Conservation (phyloP, 345 rosid species). For the Lagerstroemia speciosa region DNA sequence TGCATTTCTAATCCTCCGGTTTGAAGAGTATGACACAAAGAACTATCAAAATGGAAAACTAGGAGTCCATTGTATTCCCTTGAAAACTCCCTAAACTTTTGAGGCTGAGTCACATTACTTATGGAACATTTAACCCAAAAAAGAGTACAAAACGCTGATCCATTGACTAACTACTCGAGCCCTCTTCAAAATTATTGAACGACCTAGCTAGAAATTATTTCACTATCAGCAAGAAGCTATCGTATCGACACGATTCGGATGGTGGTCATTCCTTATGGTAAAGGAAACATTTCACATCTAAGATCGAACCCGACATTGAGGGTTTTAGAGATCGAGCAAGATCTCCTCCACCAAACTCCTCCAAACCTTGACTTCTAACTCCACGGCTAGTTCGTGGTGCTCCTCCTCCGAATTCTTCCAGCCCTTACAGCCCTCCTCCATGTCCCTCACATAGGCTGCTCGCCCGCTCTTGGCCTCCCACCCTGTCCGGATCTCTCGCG, state of each 20-base stretch:
- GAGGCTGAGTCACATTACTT: neutral
- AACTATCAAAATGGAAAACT: too few relatives aligned
- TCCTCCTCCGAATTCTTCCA: conserved; percentile 32
- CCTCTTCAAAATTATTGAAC: neutral
- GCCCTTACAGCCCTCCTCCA: conserved; percentile 41
- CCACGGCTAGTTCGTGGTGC: conserved; percentile 24
- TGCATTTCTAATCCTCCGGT: too few relatives aligned
- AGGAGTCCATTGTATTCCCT: too few relatives aligned
- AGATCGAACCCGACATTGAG: neutral
- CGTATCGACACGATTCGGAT: neutral
- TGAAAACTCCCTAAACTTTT: neutral
- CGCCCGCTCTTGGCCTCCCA: conserved; percentile 55
- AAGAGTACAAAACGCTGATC: neutral
- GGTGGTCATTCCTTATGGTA: neutral
- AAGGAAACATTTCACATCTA: neutral
- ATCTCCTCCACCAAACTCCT: conserved; percentile 46
- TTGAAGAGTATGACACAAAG: too few relatives aligned
- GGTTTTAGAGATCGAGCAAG: conserved; percentile 22
- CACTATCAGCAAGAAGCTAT: neutral
- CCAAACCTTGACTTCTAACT: conserved; percentile 40
- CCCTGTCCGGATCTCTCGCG: conserved; percentile 33
- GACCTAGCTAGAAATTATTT: neutral
- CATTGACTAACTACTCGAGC: neutral
- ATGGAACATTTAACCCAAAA: neutral
- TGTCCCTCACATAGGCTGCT: conserved; percentile 32